These are phyloP conservation scores for Boletellus ananas DNA, from an alignment of 768 basidiomycete genomes.

Conservation along the genomic window DNA sequence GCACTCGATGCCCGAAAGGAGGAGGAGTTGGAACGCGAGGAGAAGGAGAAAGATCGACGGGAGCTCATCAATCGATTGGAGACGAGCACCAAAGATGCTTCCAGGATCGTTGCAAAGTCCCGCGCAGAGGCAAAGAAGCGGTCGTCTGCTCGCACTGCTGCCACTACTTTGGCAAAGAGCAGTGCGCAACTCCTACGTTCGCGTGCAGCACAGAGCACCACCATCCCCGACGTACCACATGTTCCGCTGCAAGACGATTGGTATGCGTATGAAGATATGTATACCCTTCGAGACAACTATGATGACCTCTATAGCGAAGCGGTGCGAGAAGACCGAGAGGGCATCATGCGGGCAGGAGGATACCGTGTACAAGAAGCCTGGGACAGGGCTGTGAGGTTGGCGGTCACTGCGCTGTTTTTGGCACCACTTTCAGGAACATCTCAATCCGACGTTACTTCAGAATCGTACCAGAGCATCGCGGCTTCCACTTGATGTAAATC, in stretches of 20 bases:
- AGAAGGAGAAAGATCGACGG: constrained; percentile 64
- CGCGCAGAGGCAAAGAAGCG: constrained; percentile 63
- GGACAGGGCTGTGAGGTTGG: constrained; percentile 72
- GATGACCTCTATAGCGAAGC: constrained; percentile 73
- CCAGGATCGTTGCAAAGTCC: constrained; percentile 65
- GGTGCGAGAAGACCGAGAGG: constrained; percentile 70
- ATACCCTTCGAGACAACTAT: constrained; percentile 53
- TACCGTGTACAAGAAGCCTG: constrained; percentile 81
- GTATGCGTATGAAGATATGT: constrained; percentile 73
- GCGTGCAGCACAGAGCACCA: constrained; percentile 59
- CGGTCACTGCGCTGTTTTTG: constrained; percentile 71
- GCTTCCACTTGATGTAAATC: constrained; percentile 24
- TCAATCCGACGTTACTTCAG: constrained; percentile 3
- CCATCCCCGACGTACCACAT: constrained; percentile 78
- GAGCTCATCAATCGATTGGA: constrained; percentile 82
- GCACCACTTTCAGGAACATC: constrained; percentile 41
- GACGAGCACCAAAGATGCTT: constrained; percentile 67
- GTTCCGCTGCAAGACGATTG: constrained; percentile 73
- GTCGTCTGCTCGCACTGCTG: constrained; percentile 50
- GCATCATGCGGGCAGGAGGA: constrained; percentile 79
- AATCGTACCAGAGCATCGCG: constrained; percentile 42
- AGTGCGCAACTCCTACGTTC: constrained; percentile 53
- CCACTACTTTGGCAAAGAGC: constrained; percentile 38
- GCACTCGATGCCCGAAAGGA: constrained; percentile 61
- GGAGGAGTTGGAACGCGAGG: constrained; percentile 75